Conservation (phyloP, 371 early-diverging fungal genomes). For the Mucor indicus region DNA sequence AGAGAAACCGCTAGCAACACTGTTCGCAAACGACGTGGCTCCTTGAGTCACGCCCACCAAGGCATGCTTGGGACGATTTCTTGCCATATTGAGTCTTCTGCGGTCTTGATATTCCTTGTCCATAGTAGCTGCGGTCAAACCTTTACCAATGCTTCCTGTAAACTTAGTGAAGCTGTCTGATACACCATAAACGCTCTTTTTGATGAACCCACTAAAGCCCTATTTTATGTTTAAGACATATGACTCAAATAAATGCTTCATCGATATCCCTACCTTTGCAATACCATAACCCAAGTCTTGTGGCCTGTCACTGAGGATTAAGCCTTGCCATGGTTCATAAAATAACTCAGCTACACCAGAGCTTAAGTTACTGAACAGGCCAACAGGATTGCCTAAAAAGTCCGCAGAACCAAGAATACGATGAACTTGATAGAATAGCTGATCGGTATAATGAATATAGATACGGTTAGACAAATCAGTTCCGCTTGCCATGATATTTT, state of each 20-base stretch:
- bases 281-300: constrained; percentile 95
- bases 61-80: constrained; percentile 93
- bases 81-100: constrained; percentile 71
- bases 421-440: constrained; percentile 88
- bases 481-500: constrained; percentile 83
- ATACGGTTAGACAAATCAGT: constrained; percentile 79
- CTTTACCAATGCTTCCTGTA: constrained; percentile 95
- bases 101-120: constrained; percentile 90
- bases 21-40: constrained; percentile 80
- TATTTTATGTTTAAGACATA: constrained; percentile 10
- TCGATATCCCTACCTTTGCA: constrained; percentile 70
- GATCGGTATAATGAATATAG: constrained; percentile 84
- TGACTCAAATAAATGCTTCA: not conserved
- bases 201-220: constrained; percentile 89
- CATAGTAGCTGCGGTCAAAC: constrained; percentile 92
- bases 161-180: constrained; percentile 94
- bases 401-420: constrained; percentile 96
- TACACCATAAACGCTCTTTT: constrained; percentile 96
- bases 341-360: constrained; percentile 96
- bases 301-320: constrained; percentile 92
- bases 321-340: constrained; percentile 97
- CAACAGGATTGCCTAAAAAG: constrained; percentile 97
- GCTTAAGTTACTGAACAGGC: constrained; percentile 91
- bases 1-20: constrained; percentile 86
- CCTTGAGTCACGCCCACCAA: constrained; percentile 90